Percentiles rank a stretch among this genome's conserved stretches.
Evolutionary conservation across 495 filamentous ascomycete species (phyloP).

Genomic region (Neurospora discreta): DNA sequence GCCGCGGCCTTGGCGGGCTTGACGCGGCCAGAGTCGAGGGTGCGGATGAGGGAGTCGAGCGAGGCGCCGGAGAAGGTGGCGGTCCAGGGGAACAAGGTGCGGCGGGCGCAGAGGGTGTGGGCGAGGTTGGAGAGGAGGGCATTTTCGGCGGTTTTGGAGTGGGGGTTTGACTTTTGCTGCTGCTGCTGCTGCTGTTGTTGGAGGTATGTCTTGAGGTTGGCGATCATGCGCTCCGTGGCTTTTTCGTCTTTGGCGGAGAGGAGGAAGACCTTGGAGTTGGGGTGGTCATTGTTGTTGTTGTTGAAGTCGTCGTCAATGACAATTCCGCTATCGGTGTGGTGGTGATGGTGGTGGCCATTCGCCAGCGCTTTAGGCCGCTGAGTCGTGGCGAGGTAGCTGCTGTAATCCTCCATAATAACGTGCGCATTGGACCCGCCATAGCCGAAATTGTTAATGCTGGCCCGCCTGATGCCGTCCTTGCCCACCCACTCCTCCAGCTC

Average conservation of each 20-base stretch:
- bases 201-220: slow-evolving; percentile 12
- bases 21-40: slow-evolving; percentile 9
- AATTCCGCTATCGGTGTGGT: neutral
- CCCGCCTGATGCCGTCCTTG: slow-evolving; percentile 3
- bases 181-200: too few relatives aligned
- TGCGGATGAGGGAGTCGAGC: slow-evolving; percentile 7
- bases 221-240: slow-evolving; percentile 9
- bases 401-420: slow-evolving; percentile 13
- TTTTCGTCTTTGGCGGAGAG: slow-evolving; percentile 18
- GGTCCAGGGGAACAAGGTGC: slow-evolving; percentile 21
- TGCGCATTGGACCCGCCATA: slow-evolving; percentile 18
- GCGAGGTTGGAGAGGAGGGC: slow-evolving; percentile 21
- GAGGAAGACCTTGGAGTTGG: slow-evolving; percentile 6
- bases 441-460: slow-evolving; percentile 17
- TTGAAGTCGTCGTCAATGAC: neutral
- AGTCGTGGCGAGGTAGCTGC: neutral
- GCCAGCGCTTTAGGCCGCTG: neutral
- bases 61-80: slow-evolving; percentile 6
- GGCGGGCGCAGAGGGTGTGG: slow-evolving; percentile 21
- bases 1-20: slow-evolving; percentile 6
- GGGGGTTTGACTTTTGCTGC: neutral
- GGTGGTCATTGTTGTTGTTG: neutral
- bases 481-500: slow-evolving; percentile 13
- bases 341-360: neutral
- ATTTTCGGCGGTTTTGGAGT: slow-evolving; percentile 3